Percentiles rank a stretch among this genome's conserved stretches.
These are phyloP conservation scores for Diospyros lotus DNA, from an alignment of 148 eudicot species.

Conservation along the genomic window DNA sequence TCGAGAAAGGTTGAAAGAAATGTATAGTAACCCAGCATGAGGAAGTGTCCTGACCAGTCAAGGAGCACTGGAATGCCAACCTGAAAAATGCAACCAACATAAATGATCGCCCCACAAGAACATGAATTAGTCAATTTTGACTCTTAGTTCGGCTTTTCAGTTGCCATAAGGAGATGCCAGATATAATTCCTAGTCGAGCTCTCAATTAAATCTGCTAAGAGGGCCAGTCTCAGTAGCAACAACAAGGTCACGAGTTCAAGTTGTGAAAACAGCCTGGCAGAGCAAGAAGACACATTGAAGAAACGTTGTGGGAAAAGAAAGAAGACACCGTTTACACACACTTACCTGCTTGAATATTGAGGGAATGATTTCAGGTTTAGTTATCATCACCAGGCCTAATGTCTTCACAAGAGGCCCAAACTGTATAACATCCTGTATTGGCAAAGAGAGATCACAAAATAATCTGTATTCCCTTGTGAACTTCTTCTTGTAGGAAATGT, in stretches of 20 bases:
- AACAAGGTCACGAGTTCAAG: neutral
- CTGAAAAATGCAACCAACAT: slow-evolving; percentile 30
- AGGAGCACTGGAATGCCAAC: slow-evolving; percentile 83
- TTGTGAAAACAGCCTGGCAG: neutral
- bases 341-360: slow-evolving; percentile 91
- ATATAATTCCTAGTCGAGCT: neutral
- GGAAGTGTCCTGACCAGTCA: slow-evolving; percentile 89
- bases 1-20: slow-evolving; percentile 64
- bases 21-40: slow-evolving; percentile 84
- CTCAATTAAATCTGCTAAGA: too few relatives aligned
- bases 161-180: neutral
- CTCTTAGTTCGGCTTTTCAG: neutral
- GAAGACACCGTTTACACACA: neutral
- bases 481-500: neutral
- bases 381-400: slow-evolving; percentile 82
- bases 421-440: slow-evolving; percentile 85
- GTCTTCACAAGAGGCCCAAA: slow-evolving; percentile 99
- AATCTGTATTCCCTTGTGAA: neutral
- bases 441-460: neutral
- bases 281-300: neutral
- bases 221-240: too few relatives aligned
- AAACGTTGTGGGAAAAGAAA: neutral
- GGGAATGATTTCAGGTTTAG: slow-evolving; percentile 74
- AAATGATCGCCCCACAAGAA: neutral
- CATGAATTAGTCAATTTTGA: neutral